These are phyloP conservation scores for Globisporangium nunn DNA, from an alignment of 352 stramenopile species.

Conservation along the genomic window DNA sequence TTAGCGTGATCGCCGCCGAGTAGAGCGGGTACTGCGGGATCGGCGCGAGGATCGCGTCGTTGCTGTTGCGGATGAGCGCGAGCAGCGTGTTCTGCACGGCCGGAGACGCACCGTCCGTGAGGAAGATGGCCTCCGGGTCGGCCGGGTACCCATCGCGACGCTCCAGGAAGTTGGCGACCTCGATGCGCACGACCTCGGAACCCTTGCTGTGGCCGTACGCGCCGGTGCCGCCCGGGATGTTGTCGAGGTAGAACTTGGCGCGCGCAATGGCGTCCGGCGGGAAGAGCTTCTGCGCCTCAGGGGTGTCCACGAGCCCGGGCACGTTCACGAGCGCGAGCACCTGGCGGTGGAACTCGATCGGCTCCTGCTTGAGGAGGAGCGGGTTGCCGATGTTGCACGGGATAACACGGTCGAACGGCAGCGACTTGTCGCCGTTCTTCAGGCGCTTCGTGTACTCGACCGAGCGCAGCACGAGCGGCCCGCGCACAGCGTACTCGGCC, in stretches of 20 bases:
- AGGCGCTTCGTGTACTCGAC: constrained; percentile 73
- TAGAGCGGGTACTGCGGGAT: constrained; percentile 99
- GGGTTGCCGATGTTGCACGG: constrained; percentile 98
- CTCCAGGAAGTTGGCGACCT: constrained; percentile 88
- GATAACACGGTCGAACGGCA: constrained; percentile 92
- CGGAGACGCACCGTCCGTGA: constrained; percentile 95
- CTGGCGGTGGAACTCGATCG: constrained; percentile 91
- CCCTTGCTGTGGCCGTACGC: constrained; percentile 93
- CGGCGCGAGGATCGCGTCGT: constrained; percentile 92
- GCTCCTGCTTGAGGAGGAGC: constrained; percentile 92
- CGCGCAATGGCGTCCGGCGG: constrained; percentile 79
- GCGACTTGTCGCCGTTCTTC: constrained; percentile 49
- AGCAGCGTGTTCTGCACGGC: constrained; percentile 92
- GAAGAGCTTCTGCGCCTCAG: constrained; percentile 76
- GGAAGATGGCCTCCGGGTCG: constrained; percentile 94
- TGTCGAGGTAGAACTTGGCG: constrained; percentile 82
- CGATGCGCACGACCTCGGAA: constrained; percentile 76
- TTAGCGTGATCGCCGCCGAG: constrained; percentile 94
- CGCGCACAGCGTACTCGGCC: constrained; percentile 87
- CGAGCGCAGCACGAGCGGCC: constrained; percentile 77
- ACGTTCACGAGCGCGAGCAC: constrained; percentile 89
- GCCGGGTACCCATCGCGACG: constrained; percentile 85
- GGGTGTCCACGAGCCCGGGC: constrained; percentile 81
- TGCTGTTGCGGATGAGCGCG: constrained; percentile 83
- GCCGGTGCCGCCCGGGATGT: constrained; percentile 85